Evolutionary conservation across 179 eudicot species (phyloP), one percentile per base, ranked within the genome.

Genomic region (Silene noctiflora): DNA sequence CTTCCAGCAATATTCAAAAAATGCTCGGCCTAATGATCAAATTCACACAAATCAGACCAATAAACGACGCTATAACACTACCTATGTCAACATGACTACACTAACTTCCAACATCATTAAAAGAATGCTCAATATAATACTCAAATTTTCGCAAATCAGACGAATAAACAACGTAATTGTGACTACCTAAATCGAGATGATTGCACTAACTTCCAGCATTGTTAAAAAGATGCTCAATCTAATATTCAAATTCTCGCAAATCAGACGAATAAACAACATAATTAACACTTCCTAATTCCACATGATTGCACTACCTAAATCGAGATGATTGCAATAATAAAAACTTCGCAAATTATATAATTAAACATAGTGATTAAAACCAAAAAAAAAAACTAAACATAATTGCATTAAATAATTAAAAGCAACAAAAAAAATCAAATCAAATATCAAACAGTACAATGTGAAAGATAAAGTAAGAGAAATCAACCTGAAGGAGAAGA

Each of bases 401-500:
- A 31, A 65, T 16, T 27, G 51, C 27, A 67, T 11, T n/a, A 33
- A 33, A 11, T 31, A 42, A 35, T 7, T 3, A 19, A 21, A 24
- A 24, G 4, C 5, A 69, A 16, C 5, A 64, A 46, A 27, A 46
- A 0, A 48, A 75, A 64, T 5, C 42, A 24, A 46, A 74, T 12
- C 2, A 17, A 20, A 63, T 12, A 13, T 17, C 27, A 19, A 27
- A 29, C 46, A 14, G n/a, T 33, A 17, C 3, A 24, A 67, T 33
- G 20, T 8, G 29, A 13, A 21, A 6, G 42, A 16, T 12, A 8
- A 5, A 63, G 53, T 51, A 35, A 33, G 74, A 58, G 67, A 56
- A 65, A 76, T 82, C 73, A 71, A 83, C 84, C 56, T 72, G 29
- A 44, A 21, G 53, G 0, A 20, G 59, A 53, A 12, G 63, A 60